These are phyloP conservation scores for Panicum miliaceum DNA, from an alignment of 176 grass and related monocot species.

Conservation along the genomic window DNA sequence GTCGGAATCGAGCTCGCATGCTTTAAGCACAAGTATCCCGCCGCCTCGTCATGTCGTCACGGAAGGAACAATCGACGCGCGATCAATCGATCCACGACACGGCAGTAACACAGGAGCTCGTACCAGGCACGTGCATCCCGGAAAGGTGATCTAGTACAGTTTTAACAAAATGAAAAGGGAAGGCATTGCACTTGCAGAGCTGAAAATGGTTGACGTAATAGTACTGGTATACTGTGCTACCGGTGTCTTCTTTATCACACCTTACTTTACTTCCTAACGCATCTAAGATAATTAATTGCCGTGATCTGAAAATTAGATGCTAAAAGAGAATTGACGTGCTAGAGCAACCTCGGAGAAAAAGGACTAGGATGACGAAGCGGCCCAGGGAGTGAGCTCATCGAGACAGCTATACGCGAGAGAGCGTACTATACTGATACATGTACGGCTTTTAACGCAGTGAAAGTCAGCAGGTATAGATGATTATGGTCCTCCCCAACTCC, in stretches of 20 bases:
- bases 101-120: not conserved
- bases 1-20: not conserved
- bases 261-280: no score
- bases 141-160: not conserved
- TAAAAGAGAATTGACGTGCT: no score
- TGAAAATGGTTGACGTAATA: not conserved
- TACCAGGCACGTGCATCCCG: constrained; percentile 30
- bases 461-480: not conserved
- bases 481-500: not conserved
- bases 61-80: constrained; percentile 5
- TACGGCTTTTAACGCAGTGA: not conserved
- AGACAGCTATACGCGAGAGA: no score
- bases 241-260: no score
- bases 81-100: not conserved
- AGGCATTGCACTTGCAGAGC: not conserved
- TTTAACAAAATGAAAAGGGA: not conserved
- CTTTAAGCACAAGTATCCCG: constrained; percentile 14
- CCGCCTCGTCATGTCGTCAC: constrained; percentile 9
- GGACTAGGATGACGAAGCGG: no score
- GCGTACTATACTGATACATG: no score
- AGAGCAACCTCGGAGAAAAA: no score
- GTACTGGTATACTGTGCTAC: no score
- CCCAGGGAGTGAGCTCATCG: no score
- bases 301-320: no score
- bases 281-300: no score